A percentile compares a stretch with the other conserved stretches of the same genome.
Evolutionary conservation across 768 basidiomycete genomes (phyloP).

Genomic region (Omphalotus guepiniiformis): DNA sequence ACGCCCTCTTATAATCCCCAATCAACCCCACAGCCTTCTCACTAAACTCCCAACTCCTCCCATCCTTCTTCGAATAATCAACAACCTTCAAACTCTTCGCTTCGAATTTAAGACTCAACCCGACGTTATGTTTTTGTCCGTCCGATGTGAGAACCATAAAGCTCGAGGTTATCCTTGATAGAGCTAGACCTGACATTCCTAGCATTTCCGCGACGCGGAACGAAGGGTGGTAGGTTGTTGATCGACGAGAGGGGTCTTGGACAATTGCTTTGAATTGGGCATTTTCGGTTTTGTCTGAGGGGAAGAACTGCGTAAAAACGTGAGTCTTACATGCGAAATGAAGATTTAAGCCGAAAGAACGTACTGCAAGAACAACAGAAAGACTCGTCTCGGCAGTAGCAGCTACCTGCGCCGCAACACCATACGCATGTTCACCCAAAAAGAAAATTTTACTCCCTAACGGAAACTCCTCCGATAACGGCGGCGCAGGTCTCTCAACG

Average conservation of each 20-base stretch:
- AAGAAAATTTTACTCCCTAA: constrained; percentile 91
- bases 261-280: constrained; percentile 74
- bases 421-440: constrained; percentile 91
- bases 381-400: constrained; percentile 64
- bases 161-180: constrained; percentile 91
- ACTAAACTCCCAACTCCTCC: constrained; percentile 89
- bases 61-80: constrained; percentile 84
- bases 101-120: constrained; percentile 95
- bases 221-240: constrained; percentile 69
- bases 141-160: constrained; percentile 83
- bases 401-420: constrained; percentile 89
- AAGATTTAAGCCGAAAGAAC: constrained; percentile 14
- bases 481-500: constrained; percentile 76
- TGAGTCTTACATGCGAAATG: neutral
- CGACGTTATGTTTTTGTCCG: constrained; percentile 80
- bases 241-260: constrained; percentile 21
- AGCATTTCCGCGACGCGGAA: constrained; percentile 74
- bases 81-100: constrained; percentile 90
- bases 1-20: constrained; percentile 75
- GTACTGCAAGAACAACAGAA: constrained; percentile 84
- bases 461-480: constrained; percentile 86
- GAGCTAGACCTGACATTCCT: constrained; percentile 68
- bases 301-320: constrained; percentile 71
- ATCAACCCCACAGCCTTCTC: constrained; percentile 80
- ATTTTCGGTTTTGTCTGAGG: constrained; percentile 76